Conservation (phyloP, 495 filamentous ascomycete species). For the Bathelium albidoporum region DNA sequence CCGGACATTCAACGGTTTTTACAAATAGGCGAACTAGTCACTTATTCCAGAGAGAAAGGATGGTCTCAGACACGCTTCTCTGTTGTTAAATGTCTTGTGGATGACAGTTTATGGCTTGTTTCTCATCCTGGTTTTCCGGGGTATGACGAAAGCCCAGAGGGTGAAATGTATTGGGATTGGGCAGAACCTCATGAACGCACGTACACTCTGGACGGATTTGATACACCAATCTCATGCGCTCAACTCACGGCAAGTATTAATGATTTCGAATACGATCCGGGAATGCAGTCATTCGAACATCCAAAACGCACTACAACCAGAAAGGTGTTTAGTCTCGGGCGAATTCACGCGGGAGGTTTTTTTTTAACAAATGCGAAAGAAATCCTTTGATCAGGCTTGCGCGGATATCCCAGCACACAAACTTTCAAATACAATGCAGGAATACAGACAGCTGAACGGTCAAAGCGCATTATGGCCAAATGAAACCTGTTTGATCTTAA, state of each 20-base stretch:
- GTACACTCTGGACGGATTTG: background rate
- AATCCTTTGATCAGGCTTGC: background rate
- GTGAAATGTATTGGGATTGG: background rate
- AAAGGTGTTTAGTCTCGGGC: background rate
- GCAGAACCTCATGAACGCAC: background rate
- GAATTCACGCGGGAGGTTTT: background rate
- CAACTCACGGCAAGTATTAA: background rate
- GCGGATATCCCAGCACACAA: background rate
- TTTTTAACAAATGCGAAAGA: background rate
- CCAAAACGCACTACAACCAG: constrained; percentile 1
- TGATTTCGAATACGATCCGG: background rate
- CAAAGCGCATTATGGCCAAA: no score
- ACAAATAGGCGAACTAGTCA: background rate
- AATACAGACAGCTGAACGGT: no score
- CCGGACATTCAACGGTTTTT: background rate
- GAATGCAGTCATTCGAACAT: background rate
- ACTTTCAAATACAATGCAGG: no score
- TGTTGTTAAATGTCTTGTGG: background rate
- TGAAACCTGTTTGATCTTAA: no score
- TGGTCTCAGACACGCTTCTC: background rate
- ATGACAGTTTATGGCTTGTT: constrained; percentile 1
- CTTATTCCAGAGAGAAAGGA: background rate
- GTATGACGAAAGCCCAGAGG: background rate
- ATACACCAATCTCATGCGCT: background rate
- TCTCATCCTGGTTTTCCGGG: background rate